Evolutionary conservation across 768 basidiomycete species (phyloP).

Genomic region (Phylloporus rhodoxanthus): DNA sequence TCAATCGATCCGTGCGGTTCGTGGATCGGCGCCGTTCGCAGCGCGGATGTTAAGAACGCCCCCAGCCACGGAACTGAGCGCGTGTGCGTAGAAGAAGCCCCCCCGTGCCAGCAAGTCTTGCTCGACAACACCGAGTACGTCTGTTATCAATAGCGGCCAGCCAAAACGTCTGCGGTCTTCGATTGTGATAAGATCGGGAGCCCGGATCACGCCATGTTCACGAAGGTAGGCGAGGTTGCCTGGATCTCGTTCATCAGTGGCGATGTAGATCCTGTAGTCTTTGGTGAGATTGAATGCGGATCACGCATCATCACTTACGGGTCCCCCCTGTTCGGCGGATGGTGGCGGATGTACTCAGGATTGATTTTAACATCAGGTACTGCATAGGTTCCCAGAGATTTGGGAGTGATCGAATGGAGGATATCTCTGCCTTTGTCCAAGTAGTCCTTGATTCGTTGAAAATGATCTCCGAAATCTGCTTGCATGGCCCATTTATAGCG

Average conservation of each 20-base stretch:
- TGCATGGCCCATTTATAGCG: constrained; percentile 35
- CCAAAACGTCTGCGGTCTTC: constrained; percentile 39
- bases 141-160: constrained; percentile 40
- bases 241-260: constrained; percentile 39
- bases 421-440: constrained; percentile 18
- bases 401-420: constrained; percentile 14
- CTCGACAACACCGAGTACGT: constrained; percentile 39
- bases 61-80: constrained; percentile 37
- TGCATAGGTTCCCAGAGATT: constrained; percentile 17
- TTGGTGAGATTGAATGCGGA: constrained; percentile 3
- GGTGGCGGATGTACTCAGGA: constrained; percentile 10
- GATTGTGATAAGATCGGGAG: constrained; percentile 38
- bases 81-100: constrained; percentile 40
- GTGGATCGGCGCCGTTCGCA: constrained; percentile 35
- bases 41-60: constrained; percentile 40
- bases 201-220: constrained; percentile 33
- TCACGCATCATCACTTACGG: constrained; percentile 10
- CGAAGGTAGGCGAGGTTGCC: constrained; percentile 31
- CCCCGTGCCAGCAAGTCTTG: constrained; percentile 36
- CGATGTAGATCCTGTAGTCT: constrained; percentile 29
- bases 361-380: constrained; percentile 20
- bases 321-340: constrained; percentile 18
- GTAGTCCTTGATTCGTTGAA: constrained; percentile 30
- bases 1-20: constrained; percentile 35
- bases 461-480: constrained; percentile 30